Evolutionary conservation across 2,329 filamentous ascomycete genomes (phyloP).

Genomic region (Aspergillus sp.): DNA sequence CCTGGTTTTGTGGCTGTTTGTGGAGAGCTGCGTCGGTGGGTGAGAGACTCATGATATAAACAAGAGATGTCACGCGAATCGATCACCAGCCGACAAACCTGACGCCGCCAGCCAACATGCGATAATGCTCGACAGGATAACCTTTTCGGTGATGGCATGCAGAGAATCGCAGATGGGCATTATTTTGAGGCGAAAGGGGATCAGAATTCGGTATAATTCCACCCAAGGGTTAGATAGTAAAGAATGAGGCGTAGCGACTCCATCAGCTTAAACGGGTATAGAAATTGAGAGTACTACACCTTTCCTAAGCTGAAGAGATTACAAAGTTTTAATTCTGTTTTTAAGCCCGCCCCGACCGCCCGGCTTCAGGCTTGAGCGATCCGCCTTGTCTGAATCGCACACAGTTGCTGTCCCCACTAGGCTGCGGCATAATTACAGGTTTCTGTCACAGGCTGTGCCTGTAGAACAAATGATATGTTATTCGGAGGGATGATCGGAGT

Average conservation of each 20-base stretch:
- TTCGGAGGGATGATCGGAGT: too few species aligned
- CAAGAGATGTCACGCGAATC: neutral
- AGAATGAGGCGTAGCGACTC: neutral
- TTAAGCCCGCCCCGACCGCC: neutral
- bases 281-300: neutral
- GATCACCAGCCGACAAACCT: conserved; percentile 1
- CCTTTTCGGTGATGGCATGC: neutral
- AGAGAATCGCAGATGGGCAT: neutral
- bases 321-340: neutral
- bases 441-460: too few species aligned
- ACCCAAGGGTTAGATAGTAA: neutral
- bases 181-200: neutral
- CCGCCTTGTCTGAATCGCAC: too few species aligned
- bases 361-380: too few species aligned
- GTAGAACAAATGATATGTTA: too few species aligned
- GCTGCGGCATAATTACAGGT: too few species aligned
- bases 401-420: too few species aligned
- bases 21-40: conserved; percentile 2
- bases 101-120: neutral
- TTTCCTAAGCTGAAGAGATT: neutral
- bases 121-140: neutral
- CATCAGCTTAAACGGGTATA: neutral
- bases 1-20: neutral
- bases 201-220: conserved; percentile 1
- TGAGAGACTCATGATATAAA: neutral